These are phyloP conservation scores for Ramaria sp. DNA, from an alignment of 768 basidiomycete species.

Conservation along the genomic window DNA sequence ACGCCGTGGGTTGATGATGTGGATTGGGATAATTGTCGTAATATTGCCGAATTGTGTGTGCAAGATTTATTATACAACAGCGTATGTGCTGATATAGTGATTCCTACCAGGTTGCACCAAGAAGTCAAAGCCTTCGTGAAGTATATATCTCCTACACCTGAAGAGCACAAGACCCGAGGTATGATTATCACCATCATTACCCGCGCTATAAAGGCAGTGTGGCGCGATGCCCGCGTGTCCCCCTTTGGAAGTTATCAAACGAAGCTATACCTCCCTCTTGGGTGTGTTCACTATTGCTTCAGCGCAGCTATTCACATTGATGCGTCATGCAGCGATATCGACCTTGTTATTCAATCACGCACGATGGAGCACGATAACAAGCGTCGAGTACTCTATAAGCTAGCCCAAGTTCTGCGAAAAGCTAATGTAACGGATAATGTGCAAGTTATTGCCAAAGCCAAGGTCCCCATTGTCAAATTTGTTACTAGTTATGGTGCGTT, in stretches of 20 bases:
- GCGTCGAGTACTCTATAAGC: conserved; percentile 56
- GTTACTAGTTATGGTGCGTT: conserved; percentile 52
- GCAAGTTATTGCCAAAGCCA: conserved; percentile 84
- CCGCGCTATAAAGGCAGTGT: conserved; percentile 47
- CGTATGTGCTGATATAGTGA: background rate
- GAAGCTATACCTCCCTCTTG: conserved; percentile 83
- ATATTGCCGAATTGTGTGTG: conserved; percentile 77
- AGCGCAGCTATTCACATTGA: background rate
- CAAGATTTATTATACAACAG: background rate
- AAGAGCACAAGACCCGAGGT: conserved; percentile 78
- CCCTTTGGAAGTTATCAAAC: conserved; percentile 94
- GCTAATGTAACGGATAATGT: conserved; percentile 69
- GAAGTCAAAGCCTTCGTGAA: conserved; percentile 80
- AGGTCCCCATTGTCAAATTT: conserved; percentile 96
- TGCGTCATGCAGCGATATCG: conserved; percentile 66
- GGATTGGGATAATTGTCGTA: conserved; percentile 62
- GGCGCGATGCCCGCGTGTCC: conserved; percentile 69
- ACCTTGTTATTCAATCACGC: conserved; percentile 78
- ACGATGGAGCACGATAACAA: conserved; percentile 64
- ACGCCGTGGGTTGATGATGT: conserved; percentile 62
- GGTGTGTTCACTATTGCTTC: conserved; percentile 40
- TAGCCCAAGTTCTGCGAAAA: conserved; percentile 70
- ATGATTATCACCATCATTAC: conserved; percentile 63
- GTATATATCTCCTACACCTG: conserved; percentile 79
- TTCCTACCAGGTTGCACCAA: conserved; percentile 53